phyloP scores from a whole-genome alignment of 108 stramenopile species.

The Aurantiochytrium sp. region DNA sequence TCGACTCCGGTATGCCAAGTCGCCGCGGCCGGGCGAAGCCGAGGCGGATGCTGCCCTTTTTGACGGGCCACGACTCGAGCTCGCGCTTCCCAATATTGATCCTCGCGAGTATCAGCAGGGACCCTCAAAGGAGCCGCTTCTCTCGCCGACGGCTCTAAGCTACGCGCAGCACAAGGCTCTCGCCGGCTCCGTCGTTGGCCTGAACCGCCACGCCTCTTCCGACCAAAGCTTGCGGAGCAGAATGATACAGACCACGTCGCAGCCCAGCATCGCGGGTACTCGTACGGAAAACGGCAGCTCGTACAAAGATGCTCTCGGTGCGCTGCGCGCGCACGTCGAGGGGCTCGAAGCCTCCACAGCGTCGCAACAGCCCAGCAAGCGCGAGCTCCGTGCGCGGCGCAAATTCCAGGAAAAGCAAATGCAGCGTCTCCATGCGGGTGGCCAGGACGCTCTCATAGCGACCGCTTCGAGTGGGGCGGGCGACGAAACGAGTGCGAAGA shows the following conservation, averaged over 20 bases:
- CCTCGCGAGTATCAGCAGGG: background rate
- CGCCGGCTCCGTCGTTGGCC: background rate
- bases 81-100: background rate
- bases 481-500: background rate
- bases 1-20: background rate
- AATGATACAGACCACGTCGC: background rate
- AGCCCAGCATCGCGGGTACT: no score
- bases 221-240: background rate
- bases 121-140: background rate
- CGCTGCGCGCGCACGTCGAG: background rate
- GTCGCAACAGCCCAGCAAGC: background rate
- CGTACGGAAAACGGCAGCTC: background rate
- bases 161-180: background rate
- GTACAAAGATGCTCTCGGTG: background rate
- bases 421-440: background rate
- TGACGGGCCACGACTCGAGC: background rate
- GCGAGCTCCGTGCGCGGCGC: slow-evolving; percentile 13
- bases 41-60: background rate
- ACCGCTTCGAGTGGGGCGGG: no score
- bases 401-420: slow-evolving; percentile 33
- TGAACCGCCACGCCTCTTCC: background rate
- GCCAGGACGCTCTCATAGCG: background rate
- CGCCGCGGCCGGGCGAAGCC: background rate
- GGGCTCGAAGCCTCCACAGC: background rate
- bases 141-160: background rate